Conservation (phyloP, 1,284 basidiomycete species). For the Neolentinus lepideus region DNA sequence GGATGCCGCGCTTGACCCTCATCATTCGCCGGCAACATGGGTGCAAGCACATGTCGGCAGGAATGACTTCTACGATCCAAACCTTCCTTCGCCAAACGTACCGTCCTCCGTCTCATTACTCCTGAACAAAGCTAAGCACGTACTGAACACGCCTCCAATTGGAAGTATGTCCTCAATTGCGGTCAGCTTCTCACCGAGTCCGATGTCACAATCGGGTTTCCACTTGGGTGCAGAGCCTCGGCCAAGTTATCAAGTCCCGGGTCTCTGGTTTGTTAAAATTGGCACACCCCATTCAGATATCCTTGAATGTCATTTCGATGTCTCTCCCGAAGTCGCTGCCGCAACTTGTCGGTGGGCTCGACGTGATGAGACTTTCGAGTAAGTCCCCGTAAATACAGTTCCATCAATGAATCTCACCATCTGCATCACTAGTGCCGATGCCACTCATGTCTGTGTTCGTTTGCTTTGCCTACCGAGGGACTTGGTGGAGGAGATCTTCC, state of each 20-base stretch:
- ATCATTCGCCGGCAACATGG: not conserved
- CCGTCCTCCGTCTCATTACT: not conserved
- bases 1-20: not conserved
- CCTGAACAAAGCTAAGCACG: not conserved
- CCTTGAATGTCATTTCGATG: slow-evolving; percentile 23
- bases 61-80: not conserved
- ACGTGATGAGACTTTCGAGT: slow-evolving; percentile 17
- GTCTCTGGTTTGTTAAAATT: slow-evolving; percentile 30
- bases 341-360: slow-evolving; percentile 17
- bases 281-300: slow-evolving; percentile 23
- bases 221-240: not conserved
- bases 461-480: slow-evolving; percentile 32
- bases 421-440: slow-evolving; percentile 5
- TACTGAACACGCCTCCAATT: not conserved
- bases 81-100: not conserved
- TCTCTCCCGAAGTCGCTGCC: slow-evolving; percentile 24
- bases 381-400: slow-evolving; percentile 10
- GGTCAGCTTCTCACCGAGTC: not conserved
- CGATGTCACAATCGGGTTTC: no score
- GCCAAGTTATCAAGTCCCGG: slow-evolving; percentile 22
- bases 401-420: slow-evolving; percentile 1
- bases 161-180: no score
- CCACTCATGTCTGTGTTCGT: slow-evolving; percentile 25
- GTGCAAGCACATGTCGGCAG: not conserved
- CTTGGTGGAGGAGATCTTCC: slow-evolving; percentile 20